Percentiles rank a stretch among this genome's conserved stretches.
Evolutionary conservation across 2,329 filamentous ascomycete genomes (phyloP).

Genomic region (Xylariaceae sp.): DNA sequence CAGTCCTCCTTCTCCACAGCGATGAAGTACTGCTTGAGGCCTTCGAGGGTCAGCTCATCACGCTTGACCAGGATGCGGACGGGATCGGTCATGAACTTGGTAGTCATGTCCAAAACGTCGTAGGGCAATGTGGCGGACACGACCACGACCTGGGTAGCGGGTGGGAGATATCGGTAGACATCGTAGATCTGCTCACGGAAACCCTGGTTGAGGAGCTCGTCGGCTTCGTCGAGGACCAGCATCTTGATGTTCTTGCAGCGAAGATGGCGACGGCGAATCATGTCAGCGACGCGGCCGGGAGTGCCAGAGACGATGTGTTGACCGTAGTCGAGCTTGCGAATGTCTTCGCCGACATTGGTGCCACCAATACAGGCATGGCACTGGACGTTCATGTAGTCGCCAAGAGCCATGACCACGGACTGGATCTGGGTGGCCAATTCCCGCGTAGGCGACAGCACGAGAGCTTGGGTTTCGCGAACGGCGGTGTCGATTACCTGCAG

Average conservation of each 20-base stretch:
- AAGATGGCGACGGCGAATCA: conserved; percentile 56
- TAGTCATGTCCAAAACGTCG: conserved; percentile 98
- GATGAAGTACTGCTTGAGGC: conserved; percentile 98
- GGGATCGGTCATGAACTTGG: conserved; percentile 99
- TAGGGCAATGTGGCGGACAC: conserved; percentile 95
- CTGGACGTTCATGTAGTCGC: conserved; percentile 99
- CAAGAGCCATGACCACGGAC: conserved; percentile 98
- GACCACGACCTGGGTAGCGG: conserved; percentile 96
- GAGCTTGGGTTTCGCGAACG: conserved; percentile 86
- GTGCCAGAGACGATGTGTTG: conserved; percentile 98
- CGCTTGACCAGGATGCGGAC: conserved; percentile 96
- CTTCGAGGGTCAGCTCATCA: conserved; percentile 96
- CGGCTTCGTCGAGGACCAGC: conserved; percentile 59
- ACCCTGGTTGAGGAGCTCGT: conserved; percentile 76
- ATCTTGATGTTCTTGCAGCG: conserved; percentile 62
- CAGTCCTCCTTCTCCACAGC: conserved; percentile 99
- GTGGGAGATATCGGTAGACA: conserved; percentile 93
- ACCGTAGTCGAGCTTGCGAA: conserved; percentile 93
- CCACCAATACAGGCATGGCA: conserved; percentile 98
- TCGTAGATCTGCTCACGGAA: conserved; percentile 99
- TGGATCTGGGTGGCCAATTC: conserved; percentile 98
- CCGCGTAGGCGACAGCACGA: conserved; percentile 92
- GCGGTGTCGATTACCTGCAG: conserved; percentile 94
- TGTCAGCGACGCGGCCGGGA: conserved; percentile 79
- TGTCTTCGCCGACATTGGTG: conserved; percentile 96